Evolutionary conservation across 2,329 filamentous ascomycete genomes (phyloP), one percentile per base, ranked within the genome.

Genomic region (Microdochium nivale): DNA sequence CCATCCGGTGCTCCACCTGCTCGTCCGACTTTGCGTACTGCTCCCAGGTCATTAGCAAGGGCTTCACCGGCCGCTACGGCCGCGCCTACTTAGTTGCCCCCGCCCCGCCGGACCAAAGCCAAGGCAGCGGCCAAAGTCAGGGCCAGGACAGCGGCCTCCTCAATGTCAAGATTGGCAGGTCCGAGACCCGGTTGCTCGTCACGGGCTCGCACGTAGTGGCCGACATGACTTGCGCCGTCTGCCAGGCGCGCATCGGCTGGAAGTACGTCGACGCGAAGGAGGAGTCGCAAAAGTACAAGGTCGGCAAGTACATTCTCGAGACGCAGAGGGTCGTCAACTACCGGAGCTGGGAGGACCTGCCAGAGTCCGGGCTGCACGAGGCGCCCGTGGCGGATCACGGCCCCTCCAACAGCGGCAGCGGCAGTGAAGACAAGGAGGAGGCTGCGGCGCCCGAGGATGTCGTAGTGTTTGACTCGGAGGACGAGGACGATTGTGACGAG

Each of bases 251-350:
- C 58, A 62, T 87, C 9, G 83, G 83, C 19, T 87, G 83, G 83
- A 86, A 86, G 65, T 87, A 87, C 59, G 73, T 86, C 44, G 79
- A 83, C 62, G 82, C 83, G 1, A 75, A 74, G 54, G 79, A 85
- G 58, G 60, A 69, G 51, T 67, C 71, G 47, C 83, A 86, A 63
- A 76, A 74, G 61, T 87, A 87, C 71, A 87, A 87, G 66, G 73
- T 86, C 49, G 82, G 82, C 57, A 86, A 86, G 64, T 86, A 80
- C 62, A 86, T 86, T 27, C 64, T 87, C 37, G 83, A 87, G 68
- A 80, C 77, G 37, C 75, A 78, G 62, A 70, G 79, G 50, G 77
- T 84, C 16, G 71, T 78, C 24, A 69, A 73, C 13, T 70, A 72
- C 47, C 71, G 73, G 32, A 69, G 65, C 51, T 86, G 81, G 81